Evolutionary conservation across 129 eudicot genomes (phyloP).

Genomic region (Flaveria trinervia): DNA sequence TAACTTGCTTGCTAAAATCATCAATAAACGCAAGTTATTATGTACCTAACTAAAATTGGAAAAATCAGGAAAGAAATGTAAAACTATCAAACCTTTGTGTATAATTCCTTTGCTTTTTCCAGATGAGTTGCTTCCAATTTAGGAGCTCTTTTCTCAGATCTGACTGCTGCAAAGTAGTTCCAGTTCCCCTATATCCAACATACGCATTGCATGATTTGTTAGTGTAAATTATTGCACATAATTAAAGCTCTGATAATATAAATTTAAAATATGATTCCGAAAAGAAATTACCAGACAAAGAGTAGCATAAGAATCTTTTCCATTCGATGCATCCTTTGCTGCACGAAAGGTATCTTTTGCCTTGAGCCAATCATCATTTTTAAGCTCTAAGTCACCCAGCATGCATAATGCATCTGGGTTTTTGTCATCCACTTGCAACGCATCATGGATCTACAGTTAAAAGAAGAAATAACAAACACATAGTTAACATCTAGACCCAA

Average conservation of each 20-base stretch:
- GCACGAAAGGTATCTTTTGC: conserved; percentile 96
- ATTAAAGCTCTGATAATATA: conserved; percentile 3
- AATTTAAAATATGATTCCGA: background rate
- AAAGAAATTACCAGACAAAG: conserved; percentile 68
- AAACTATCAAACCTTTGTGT: conserved; percentile 56
- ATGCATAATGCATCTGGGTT: conserved; percentile 80
- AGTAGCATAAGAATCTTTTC: conserved; percentile 89
- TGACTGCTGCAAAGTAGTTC: conserved; percentile 95
- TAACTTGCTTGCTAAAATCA: background rate
- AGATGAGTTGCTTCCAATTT: conserved; percentile 93
- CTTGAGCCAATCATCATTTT: conserved; percentile 97
- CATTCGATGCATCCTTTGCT: conserved; percentile 81
- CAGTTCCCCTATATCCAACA: conserved; percentile 77
- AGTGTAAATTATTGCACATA: background rate
- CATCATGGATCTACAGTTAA: conserved; percentile 70
- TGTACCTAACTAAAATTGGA: background rate
- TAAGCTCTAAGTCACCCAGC: conserved; percentile 97
- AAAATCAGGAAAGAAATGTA: background rate
- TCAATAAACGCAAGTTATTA: background rate
- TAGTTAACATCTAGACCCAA: conserved; percentile 9
- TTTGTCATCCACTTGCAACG: conserved; percentile 86
- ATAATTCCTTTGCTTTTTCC: conserved; percentile 94
- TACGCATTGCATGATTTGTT: conserved; percentile 24
- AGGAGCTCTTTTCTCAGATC: conserved; percentile 81
- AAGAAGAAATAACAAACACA: conserved; percentile 9